A percentile compares a stretch with the other conserved stretches of the same genome.
Conservation (phyloP, 2,329 filamentous ascomycete genomes). For the Microdochium paspali region DNA sequence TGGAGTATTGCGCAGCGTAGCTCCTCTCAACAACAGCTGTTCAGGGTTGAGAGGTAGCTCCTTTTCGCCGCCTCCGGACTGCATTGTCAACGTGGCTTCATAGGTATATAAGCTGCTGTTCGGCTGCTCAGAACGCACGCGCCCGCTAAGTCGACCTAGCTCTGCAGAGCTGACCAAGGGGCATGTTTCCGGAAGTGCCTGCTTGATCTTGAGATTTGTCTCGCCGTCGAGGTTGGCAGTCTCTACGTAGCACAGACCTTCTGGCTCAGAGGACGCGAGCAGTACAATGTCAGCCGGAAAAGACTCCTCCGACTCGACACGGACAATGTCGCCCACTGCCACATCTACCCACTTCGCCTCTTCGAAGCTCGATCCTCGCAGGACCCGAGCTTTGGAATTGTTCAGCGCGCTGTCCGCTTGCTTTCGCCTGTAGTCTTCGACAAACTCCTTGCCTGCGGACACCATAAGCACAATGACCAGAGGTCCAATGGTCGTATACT, state of each 20-base stretch:
- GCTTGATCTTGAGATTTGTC: slow-evolving; percentile 98
- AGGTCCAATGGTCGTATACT: slow-evolving; percentile 94
- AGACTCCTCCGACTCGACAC: slow-evolving; percentile 88
- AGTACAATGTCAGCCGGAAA: slow-evolving; percentile 92
- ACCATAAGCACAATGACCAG: slow-evolving; percentile 81
- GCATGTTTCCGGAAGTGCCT: slow-evolving; percentile 87
- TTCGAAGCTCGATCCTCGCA: slow-evolving; percentile 75
- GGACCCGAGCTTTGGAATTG: slow-evolving; percentile 71
- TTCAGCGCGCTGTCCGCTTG: slow-evolving; percentile 81
- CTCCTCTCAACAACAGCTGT: slow-evolving; percentile 84
- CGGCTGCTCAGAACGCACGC: slow-evolving; percentile 87
- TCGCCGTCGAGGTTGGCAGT: slow-evolving; percentile 96
- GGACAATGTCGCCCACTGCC: slow-evolving; percentile 81
- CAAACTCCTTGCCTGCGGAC: slow-evolving; percentile 89
- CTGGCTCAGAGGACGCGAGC: slow-evolving; percentile 89
- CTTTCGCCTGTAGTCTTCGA: slow-evolving; percentile 89
- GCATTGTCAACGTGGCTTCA: slow-evolving; percentile 89
- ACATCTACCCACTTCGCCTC: slow-evolving; percentile 93
- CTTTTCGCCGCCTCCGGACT: slow-evolving; percentile 84
- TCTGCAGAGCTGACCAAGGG: slow-evolving; percentile 80
- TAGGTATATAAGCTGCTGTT: slow-evolving; percentile 99
- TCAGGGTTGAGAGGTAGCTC: slow-evolving; percentile 85
- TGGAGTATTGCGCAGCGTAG: slow-evolving; percentile 88
- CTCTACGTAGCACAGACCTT: slow-evolving; percentile 97
- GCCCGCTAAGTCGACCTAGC: slow-evolving; percentile 75